Base-by-base conservation (phyloP, 495 filamentous ascomycete species). In the Corynascus novoguineensis region DNA sequence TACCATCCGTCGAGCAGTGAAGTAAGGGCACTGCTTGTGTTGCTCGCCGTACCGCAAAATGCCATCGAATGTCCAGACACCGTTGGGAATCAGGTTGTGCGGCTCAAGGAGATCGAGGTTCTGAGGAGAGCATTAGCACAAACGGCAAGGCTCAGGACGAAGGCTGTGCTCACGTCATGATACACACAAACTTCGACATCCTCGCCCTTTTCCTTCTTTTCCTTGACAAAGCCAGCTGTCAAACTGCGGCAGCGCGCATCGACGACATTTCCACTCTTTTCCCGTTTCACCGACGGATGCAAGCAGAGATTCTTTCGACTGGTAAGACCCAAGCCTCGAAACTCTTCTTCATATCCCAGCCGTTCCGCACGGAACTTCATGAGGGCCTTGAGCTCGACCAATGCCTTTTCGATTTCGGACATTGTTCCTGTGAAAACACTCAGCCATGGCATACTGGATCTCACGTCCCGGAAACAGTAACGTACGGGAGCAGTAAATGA, bases 241-340 rank as follows among this genome's bases (percentile, higher is more conserved):
- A 99, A 75, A 67, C 91, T 95, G 71, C 93, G 83, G 74, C 93
- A 99, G 57, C 91, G 81, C 7, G 95, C 90, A 76, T 99, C 93
- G 37, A 99, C 93, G 15, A 97, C 80, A 14, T 83, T 81, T 17
- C 93, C 93, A 65, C 91, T 97, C 75, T 96, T 97, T 68, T 99
- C 93, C 46, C 87, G 79, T 70, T 89, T 96, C 12, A 99, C 95
- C 0, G 89, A 90, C 10, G 93, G 95, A 71, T 99, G 93, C 24
- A 99, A 79, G 66, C 93, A 99, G 37, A 99, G 71, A 65, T 99
- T 99, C 74, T 97, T 99, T 55, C 93, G 88, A 77, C 91, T 96
- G 0, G 93, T 97, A 35, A 99, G 69, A 0, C 93, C 93, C 9
- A 99, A 75, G 0, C 89, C 93, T 37, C 93, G 78, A 58, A 99